Evolutionary conservation across 2,329 filamentous ascomycete genomes (phyloP).

Genomic region (Fragosphaeria purpurea): DNA sequence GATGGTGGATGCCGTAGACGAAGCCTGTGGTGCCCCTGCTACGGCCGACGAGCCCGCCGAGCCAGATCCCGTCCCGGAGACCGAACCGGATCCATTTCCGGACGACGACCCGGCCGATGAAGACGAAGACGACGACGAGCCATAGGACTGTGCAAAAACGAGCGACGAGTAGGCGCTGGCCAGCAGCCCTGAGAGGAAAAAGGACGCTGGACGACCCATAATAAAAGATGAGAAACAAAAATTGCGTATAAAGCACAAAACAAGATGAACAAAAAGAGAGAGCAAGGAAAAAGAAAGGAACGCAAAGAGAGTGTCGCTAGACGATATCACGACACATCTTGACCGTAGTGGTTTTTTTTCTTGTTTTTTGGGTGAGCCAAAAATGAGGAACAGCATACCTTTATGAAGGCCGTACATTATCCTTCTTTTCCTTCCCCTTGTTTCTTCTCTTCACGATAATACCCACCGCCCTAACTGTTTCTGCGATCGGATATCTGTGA

Average conservation of each 20-base stretch:
- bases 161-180: conserved; percentile 3
- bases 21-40: neutral
- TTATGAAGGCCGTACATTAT: neutral
- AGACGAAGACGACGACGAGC: neutral
- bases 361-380: neutral
- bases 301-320: too few relatives aligned
- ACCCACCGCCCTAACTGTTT: too few relatives aligned
- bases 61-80: neutral
- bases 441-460: too few relatives aligned
- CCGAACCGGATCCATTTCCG: too few relatives aligned
- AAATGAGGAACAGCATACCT: too few relatives aligned
- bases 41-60: neutral
- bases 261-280: neutral
- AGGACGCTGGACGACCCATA: neutral
- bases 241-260: too few relatives aligned
- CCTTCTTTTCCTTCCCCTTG: neutral
- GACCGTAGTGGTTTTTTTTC: neutral
- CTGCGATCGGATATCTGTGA: neutral
- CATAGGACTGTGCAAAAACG: conserved; percentile 5
- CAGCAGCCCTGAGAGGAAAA: conserved; percentile 8
- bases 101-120: neutral
- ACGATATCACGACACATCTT: neutral
- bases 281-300: neutral
- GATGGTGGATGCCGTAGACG: neutral
- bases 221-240: too few relatives aligned